These are phyloP conservation scores for Fusarium sambucinum DNA, from an alignment of 2,329 filamentous ascomycete genomes.

Conservation along the genomic window DNA sequence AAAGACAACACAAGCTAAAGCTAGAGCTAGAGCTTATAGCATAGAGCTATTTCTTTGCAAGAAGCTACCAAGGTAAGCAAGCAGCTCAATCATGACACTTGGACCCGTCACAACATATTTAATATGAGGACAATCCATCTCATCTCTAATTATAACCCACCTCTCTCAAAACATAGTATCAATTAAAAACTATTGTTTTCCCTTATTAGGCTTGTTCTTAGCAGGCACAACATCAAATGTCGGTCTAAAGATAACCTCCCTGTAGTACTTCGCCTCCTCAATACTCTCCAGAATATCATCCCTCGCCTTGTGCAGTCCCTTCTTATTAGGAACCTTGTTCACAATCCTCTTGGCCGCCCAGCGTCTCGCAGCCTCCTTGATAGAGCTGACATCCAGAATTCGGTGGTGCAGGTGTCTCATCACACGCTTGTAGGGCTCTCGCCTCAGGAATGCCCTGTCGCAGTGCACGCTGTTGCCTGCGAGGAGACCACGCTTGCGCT, in stretches of 20 bases:
- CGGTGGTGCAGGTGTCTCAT: constrained; percentile 87
- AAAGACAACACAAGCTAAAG: neutral
- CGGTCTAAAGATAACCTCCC: constrained; percentile 72
- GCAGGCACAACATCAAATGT: constrained; percentile 45
- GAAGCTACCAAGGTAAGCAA: neutral
- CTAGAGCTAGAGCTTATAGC: neutral
- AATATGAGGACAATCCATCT: neutral
- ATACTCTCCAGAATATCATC: constrained; percentile 97
- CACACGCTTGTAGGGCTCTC: constrained; percentile 78
- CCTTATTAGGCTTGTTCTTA: constrained; percentile 43
- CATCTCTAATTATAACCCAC: neutral
- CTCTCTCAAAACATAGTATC: neutral
- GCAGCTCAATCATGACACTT: constrained; percentile 16
- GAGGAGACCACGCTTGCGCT: constrained; percentile 75
- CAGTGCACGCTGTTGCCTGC: constrained; percentile 95
- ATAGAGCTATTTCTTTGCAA: neutral
- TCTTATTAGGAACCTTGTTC: constrained; percentile 76
- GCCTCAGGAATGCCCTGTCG: constrained; percentile 83
- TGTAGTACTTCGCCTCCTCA: constrained; percentile 87
- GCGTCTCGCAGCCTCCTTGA: constrained; percentile 89
- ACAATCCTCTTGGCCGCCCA: constrained; percentile 72
- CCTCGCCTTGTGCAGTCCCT: constrained; percentile 81
- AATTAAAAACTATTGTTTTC: constrained; percentile 10
- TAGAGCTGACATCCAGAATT: constrained; percentile 88
- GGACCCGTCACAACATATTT: neutral